Conservation (phyloP, 352 stramenopile species). For the Aphanomyces euteiches region DNA sequence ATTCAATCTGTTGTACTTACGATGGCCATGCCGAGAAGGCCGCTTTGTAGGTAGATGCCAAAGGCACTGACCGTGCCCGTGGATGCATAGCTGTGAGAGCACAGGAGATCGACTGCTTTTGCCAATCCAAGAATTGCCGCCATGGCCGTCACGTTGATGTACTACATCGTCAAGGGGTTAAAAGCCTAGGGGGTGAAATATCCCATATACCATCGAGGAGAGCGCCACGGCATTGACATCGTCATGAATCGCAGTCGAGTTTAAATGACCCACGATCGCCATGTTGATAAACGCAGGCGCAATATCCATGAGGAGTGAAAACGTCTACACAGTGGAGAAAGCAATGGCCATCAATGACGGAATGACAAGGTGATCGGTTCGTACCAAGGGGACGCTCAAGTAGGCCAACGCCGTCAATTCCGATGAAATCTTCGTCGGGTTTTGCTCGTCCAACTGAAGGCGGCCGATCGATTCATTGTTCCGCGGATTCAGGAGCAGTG, state of each 20-base stretch:
- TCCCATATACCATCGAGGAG: slow-evolving; percentile 52
- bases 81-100: slow-evolving; percentile 54
- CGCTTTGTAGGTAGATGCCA: slow-evolving; percentile 71
- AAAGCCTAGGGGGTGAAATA: not conserved
- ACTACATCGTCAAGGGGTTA: slow-evolving; percentile 33
- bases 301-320: slow-evolving; percentile 44
- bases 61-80: slow-evolving; percentile 58
- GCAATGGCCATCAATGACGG: too few species aligned
- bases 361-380: too few species aligned
- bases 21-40: slow-evolving; percentile 49
- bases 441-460: too few species aligned
- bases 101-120: slow-evolving; percentile 54
- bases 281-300: slow-evolving; percentile 52
- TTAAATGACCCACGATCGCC: slow-evolving; percentile 54
- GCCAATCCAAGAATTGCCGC: slow-evolving; percentile 50
- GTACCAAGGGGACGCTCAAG: too few species aligned
- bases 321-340: not conserved
- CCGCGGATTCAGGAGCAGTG: too few species aligned
- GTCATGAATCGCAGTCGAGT: slow-evolving; percentile 47
- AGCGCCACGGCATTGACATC: slow-evolving; percentile 63
- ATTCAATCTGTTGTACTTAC: slow-evolving; percentile 8
- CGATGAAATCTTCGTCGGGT: too few species aligned
- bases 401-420: too few species aligned
- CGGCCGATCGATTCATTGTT: too few species aligned
- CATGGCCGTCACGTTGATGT: slow-evolving; percentile 64